phyloP scores from a whole-genome alignment of 306 rosid species.

The Prunus armeniaca region DNA sequence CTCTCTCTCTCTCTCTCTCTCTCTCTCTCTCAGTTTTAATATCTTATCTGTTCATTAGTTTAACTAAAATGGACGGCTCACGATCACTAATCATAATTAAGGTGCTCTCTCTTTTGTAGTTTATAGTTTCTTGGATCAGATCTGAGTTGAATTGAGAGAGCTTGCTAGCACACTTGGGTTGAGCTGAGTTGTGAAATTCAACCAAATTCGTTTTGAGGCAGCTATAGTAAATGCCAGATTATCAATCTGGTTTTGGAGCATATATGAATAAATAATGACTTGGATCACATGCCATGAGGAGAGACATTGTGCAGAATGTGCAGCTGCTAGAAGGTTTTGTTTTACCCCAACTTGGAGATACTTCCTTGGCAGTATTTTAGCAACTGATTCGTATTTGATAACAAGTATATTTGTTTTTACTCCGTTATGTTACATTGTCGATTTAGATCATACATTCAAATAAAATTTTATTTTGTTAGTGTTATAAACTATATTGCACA shows the following conservation, averaged over 20 bases:
- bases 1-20: neutral
- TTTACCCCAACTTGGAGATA: neutral
- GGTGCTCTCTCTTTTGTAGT: neutral
- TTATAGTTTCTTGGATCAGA: conserved; percentile 15
- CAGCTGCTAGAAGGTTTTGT: neutral
- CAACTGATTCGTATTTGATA: neutral
- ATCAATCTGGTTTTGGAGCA: neutral
- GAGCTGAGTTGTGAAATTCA: neutral
- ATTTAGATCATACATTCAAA: no score
- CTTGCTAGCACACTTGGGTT: neutral
- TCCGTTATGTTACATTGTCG: no score
- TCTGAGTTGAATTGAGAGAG: conserved; percentile 5
- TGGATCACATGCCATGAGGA: neutral
- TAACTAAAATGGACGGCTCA: neutral
- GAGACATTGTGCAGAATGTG: neutral
- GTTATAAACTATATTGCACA: no score
- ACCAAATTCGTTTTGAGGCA: neutral
- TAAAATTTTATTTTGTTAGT: no score
- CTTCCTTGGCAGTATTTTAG: neutral
- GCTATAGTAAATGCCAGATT: neutral
- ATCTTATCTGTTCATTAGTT: conserved; percentile 1
- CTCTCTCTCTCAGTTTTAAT: neutral
- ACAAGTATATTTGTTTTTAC: neutral
- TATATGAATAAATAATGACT: neutral
- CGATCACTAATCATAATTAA: neutral